Base-by-base conservation (phyloP, 768 basidiomycete genomes). In the Lactifluus hygrophoroides region DNA sequence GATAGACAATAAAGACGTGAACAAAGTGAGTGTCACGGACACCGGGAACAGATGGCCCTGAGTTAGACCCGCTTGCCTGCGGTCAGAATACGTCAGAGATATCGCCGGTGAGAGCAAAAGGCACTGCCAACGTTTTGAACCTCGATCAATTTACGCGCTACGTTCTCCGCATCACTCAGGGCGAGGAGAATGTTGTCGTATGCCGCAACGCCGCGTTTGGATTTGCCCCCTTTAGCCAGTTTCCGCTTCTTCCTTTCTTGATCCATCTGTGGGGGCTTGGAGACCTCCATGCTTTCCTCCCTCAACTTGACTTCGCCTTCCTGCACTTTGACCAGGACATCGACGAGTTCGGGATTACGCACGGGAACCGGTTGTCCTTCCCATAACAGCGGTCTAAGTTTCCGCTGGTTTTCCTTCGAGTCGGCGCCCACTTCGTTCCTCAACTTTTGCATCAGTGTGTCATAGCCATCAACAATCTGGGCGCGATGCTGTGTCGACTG, bases 281-380 rank as follows among this genome's bases (percentile, higher is more conserved):
- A 25, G 50, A 60, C 65, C 28, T 65, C 67, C 14, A 67, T 66
- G 30, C 66, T 70, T 56, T 70, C 68, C 27, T 72, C 73, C 28
- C 72, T 72, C 45, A 96, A 73, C 59, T 76, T 80, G 9, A 71
- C 74, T 66, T 93, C 81, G 1, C 87, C 89, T 17, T 85, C 82
- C 66, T 94, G 90, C 3, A 95, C 86, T 64, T 81, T 87, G 62
- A 91, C 71, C 55, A 96, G 73, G 30, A 90, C 88, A 66, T 87
- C 89, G 47, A 96, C 94, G 57, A 97, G 74, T 71, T 98, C 94
- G 0, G 92, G 91, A 66, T 88, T 93, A 54, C 94, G 80, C 45
- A 96, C 79, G 17, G 93, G 90, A 6, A 98, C 82, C 0, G 82
- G 81, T 64, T 86, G 79, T 5, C 82, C 91, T 61, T 93, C 92